phyloP scores from a whole-genome alignment of 768 basidiomycete genomes.

The Suillus bovinus region DNA sequence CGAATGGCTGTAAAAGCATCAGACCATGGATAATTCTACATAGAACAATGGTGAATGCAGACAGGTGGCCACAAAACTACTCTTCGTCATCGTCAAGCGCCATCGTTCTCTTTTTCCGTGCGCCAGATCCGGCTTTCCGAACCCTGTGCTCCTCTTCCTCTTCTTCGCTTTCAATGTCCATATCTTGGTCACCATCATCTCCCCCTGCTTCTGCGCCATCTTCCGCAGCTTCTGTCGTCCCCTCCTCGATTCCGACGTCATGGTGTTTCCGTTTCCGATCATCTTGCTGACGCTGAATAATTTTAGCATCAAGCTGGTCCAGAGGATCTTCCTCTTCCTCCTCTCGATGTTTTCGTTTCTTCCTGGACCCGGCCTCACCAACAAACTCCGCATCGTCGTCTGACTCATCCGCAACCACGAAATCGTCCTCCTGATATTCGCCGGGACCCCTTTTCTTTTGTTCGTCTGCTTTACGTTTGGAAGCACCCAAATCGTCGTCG shows the following conservation, averaged over 20 bases:
- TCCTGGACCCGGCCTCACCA: slow-evolving; percentile 36
- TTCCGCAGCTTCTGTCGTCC: slow-evolving; percentile 18
- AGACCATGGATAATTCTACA: not conserved
- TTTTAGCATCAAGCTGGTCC: slow-evolving; percentile 71
- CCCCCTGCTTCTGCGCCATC: slow-evolving; percentile 24
- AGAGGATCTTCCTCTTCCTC: slow-evolving; percentile 64
- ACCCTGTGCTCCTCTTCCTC: slow-evolving; percentile 73
- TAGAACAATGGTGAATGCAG: slow-evolving; percentile 1
- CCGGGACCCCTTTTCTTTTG: slow-evolving; percentile 55
- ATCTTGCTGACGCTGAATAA: slow-evolving; percentile 55
- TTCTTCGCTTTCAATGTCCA: slow-evolving; percentile 75
- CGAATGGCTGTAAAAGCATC: not conserved
- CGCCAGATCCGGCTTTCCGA: slow-evolving; percentile 51
- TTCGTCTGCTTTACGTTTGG: slow-evolving; percentile 45
- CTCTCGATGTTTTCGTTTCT: slow-evolving; percentile 41
- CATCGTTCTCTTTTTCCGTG: slow-evolving; percentile 58
- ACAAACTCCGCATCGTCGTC: slow-evolving; percentile 57
- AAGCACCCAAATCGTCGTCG: slow-evolving; percentile 49
- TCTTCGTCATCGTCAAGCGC: slow-evolving; percentile 66
- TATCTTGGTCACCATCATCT: slow-evolving; percentile 45
- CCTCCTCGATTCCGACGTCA: slow-evolving; percentile 30
- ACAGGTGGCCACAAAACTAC: slow-evolving; percentile 33
- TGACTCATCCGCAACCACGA: slow-evolving; percentile 75
- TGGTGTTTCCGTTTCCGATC: slow-evolving; percentile 45
- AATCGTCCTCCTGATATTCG: slow-evolving; percentile 85